Conservation (phyloP, 2,329 filamentous ascomycete species). For the Xylaria sp. region DNA sequence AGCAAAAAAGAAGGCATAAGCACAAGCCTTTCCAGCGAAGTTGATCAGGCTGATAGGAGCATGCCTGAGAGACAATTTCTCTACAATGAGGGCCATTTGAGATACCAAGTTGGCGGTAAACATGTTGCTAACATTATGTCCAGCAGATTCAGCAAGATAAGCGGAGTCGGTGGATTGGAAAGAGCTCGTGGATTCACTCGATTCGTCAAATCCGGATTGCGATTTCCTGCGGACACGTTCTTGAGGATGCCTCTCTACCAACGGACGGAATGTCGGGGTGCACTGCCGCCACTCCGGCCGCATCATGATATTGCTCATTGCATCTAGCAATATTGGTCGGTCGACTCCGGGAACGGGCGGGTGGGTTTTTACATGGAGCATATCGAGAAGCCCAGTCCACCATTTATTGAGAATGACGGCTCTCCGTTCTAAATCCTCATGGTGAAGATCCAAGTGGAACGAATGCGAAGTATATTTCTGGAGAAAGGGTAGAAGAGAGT, state of each 20-base stretch:
- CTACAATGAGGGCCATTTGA: constrained; percentile 88
- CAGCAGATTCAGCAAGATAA: constrained; percentile 73
- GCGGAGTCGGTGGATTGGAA: constrained; percentile 64
- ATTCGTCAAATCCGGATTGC: constrained; percentile 63
- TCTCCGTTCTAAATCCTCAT: constrained; percentile 85
- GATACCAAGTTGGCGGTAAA: constrained; percentile 84
- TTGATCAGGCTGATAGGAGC: constrained; percentile 74
- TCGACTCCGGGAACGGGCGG: constrained; percentile 87
- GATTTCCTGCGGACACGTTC: constrained; percentile 60
- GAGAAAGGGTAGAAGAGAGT: constrained; percentile 80
- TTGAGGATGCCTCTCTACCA: constrained; percentile 64
- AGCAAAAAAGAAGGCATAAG: constrained; percentile 93
- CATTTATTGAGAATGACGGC: constrained; percentile 86
- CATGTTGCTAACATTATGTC: constrained; percentile 89
- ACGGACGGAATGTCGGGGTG: constrained; percentile 73
- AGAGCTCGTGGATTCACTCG: constrained; percentile 74
- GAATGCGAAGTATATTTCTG: constrained; percentile 74
- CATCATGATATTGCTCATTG: constrained; percentile 84
- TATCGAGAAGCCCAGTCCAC: constrained; percentile 86
- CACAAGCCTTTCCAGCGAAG: constrained; percentile 90
- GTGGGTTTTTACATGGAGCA: constrained; percentile 73
- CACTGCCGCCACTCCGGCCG: constrained; percentile 86
- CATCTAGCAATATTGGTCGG: constrained; percentile 81
- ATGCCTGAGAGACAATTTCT: constrained; percentile 85
- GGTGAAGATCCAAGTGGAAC: constrained; percentile 71